Evolutionary conservation across 2,329 filamentous ascomycete genomes (phyloP), one percentile per base, ranked within the genome.

Genomic region (Colletotrichum destructivum): DNA sequence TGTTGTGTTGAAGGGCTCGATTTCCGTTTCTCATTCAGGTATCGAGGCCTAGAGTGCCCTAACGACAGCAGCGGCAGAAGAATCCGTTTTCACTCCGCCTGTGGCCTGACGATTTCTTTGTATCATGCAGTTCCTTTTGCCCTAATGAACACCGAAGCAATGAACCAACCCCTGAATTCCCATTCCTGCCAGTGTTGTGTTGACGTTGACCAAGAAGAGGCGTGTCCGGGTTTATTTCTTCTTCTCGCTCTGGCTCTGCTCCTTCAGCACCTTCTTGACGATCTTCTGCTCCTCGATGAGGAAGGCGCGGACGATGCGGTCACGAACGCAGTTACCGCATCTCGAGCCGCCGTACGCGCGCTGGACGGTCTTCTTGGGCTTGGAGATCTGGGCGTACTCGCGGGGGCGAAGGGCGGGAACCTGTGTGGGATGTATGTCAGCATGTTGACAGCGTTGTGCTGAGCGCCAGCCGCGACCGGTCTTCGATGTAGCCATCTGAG

Each of bases 201-300:
- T 73, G 73, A 70, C 72, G 67, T 75, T 74, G 66, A 73, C 73
- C 69, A 75, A 75, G 69, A 71, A 71, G 61, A 71, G 57, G 68
- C 38, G 26, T 51, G 54, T 67, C 60, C 51, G 71, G 40, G 77
- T 88, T 90, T 93, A 91, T 88, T 91, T 91, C 88, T 90, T 91
- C 86, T 89, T 91, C 81, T 88, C 85, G 82, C 87, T 84, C 82
- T 85, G 93, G 89, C 94, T 93, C 89, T 97, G 94, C 91, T 98
- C 96, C 93, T 98, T 98, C 85, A 98, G 91, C 82, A 99, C 96
- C 94, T 99, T 99, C 95, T 99, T 99, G 88, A 99, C 96, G 81
- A 99, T 98, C 94, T 99, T 99, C 91, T 99, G 96, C 92, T 99
- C 96, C 90, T 99, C 97, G 78, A 99, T 98, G 85, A 99, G 89